Base-by-base conservation (phyloP, 2,329 filamentous ascomycete species). In the Periconia macrospinosa region DNA sequence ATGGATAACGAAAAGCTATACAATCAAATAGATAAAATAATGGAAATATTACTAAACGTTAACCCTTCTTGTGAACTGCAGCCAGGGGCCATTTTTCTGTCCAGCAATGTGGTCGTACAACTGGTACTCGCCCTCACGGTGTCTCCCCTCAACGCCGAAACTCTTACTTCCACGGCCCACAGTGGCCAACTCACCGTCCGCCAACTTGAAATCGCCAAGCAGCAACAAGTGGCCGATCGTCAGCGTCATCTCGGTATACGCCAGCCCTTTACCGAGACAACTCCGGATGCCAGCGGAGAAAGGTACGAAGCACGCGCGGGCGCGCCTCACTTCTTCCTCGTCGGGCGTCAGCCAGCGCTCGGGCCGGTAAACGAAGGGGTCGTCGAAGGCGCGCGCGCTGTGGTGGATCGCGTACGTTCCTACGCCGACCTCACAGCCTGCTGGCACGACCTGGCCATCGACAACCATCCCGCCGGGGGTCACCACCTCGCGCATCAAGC, bases 171-270 rank as follows among this genome's bases (percentile, higher is more conserved):
- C 23, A 27, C 23, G 23, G 23, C 23, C 23, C 23, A 27, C 23
- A 8, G 23, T 8, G 23, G 23, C 23, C 23, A 27, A 27, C 8
- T 3, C 8, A 27, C 23, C 23, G 23, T 27, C 23, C 8, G 23
- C 23, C 23, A 27, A 8, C 23, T 27, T 27, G 8, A 27, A 27
- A 27, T 27, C 23, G 3, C 23, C 23, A 27, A 27, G 23, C 23
- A 27, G 8, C 8, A 27, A 27, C 23, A 27, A 27, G 23, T 27
- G 23, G 5, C 23, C 23, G 23, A 27, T 27, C 30, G 18, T 19
- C 30, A 48, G 30, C 30, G 47, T 42, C 35, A 49, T 27, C 47
- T 49, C 47, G 18, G 30, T 23, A 42, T n/a, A 18, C 18, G 47
- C 47, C 47, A 49, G 11, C 6, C 35, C 30, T 27, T 49, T 41